Base-by-base conservation (phyloP, 768 basidiomycete genomes). In the Hirschioporus abietinus region DNA sequence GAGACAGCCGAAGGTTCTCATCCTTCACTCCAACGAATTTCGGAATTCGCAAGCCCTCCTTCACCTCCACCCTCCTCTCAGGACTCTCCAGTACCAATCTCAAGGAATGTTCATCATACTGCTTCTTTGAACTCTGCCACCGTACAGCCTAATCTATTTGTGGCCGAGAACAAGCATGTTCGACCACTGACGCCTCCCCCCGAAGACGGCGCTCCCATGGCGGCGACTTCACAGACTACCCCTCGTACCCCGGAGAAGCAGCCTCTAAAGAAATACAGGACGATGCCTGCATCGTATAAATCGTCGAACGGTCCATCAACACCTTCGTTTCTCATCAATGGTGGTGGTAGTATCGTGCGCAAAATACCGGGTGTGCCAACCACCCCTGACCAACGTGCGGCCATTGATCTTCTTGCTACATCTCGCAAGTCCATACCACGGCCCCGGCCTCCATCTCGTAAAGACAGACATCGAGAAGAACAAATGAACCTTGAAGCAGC, bases 371-470 rank as follows among this genome's bases (percentile, higher is more conserved):
- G 42, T 52, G 42, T 20, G 20, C 42, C 42, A 10, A 52, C 42
- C 12, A 52, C 42, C 12, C 42, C 42, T 20, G 42, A 52, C 42
- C 42, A 52, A 20, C 42, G 20, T 52, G 42, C 76, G 10, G 73
- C 82, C 35, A 80, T 77, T 0, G 81, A 81, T 60, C 78, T 84
- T 15, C 74, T 84, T 0, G 82, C 82, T 1, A 81, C 82, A 24
- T 76, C 80, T 24, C 79, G 78, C 65, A 74, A 78, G 62, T 73
- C 77, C 25, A 76, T 75, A 64, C 64, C 71, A 24, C 70, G 75
- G 18, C 74, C 77, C 17, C 72, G 74, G 12, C 75, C 75, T 10
- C 72, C 73, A 10, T 74, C 75, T 25, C 73, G 73, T 36, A 74
- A 71, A 17, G 64, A 63, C 24, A 67, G 68, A 18, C n/a, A 26